Conservation (phyloP, 2,329 filamentous ascomycete genomes). For the Neopestalotiopsis clavispora region DNA sequence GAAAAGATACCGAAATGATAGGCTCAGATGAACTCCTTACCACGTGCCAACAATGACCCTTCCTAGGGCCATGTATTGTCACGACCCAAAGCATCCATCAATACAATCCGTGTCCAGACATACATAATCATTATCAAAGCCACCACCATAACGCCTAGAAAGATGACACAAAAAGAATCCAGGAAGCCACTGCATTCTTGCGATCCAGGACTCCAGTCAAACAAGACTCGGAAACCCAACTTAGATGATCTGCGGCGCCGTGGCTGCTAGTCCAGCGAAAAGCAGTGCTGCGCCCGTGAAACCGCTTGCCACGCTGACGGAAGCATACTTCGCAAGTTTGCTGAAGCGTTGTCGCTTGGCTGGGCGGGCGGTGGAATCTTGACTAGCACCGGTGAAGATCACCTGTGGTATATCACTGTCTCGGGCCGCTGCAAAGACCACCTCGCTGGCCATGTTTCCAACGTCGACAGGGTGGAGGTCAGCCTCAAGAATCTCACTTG, state of each 20-base stretch:
- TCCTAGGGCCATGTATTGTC: not conserved
- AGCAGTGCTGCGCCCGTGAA: conserved; percentile 34
- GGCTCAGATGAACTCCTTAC: not conserved
- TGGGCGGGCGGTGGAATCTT: conserved; percentile 24
- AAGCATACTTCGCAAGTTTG: conserved; percentile 27
- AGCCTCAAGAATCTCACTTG: not conserved
- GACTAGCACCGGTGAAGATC: not conserved
- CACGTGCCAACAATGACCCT: no score
- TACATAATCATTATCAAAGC: not conserved
- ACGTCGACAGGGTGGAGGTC: not conserved
- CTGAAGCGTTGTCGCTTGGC: conserved; percentile 35
- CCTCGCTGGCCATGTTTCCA: not conserved
- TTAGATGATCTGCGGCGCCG: conserved; percentile 17
- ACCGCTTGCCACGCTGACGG: conserved; percentile 29
- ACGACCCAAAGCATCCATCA: not conserved
- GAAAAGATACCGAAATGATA: not conserved
- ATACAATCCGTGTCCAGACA: not conserved
- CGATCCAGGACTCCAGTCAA: not conserved
- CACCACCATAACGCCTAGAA: not conserved
- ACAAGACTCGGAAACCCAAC: not conserved
- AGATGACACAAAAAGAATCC: not conserved
- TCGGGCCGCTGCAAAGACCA: not conserved
- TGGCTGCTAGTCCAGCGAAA: conserved; percentile 21
- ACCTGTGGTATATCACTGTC: not conserved
- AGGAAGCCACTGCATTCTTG: no score